phyloP scores from a whole-genome alignment of 108 stramenopile species.

The Cyclotella baltica region DNA sequence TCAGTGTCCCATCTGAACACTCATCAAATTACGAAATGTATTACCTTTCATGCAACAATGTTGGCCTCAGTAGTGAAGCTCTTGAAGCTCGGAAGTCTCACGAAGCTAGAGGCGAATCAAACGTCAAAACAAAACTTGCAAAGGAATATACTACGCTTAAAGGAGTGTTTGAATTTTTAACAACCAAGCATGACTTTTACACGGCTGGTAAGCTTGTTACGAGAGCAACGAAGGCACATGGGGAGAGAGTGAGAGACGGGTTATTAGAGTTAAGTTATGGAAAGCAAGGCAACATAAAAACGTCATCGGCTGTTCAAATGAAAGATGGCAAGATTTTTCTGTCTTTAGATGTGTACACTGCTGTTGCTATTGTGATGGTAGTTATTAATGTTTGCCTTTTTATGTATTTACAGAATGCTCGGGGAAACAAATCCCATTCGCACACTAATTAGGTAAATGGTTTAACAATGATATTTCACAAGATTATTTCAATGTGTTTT shows the following conservation, averaged over 20 bases:
- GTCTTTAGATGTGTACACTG: conserved; percentile 11
- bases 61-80: conserved; percentile 70
- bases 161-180: conserved; percentile 71
- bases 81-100: conserved; percentile 63
- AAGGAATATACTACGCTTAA: conserved; percentile 56
- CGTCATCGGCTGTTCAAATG: not conserved
- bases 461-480: no score
- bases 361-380: not conserved
- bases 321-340: conserved; percentile 27
- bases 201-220: conserved; percentile 68
- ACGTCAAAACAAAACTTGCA: conserved; percentile 56
- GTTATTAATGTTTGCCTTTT: not conserved
- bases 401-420: not conserved
- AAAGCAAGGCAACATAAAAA: not conserved
- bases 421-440: not conserved
- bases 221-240: conserved; percentile 33
- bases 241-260: not conserved
- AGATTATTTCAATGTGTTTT: no score
- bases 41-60: conserved; percentile 72
- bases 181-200: conserved; percentile 75
- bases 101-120: conserved; percentile 62
- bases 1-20: conserved; percentile 37
- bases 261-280: conserved; percentile 51
- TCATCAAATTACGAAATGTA: conserved; percentile 64
- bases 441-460: not conserved